phyloP scores from a whole-genome alignment of 1,284 basidiomycete species.

The Ceratobasidium sp. region DNA sequence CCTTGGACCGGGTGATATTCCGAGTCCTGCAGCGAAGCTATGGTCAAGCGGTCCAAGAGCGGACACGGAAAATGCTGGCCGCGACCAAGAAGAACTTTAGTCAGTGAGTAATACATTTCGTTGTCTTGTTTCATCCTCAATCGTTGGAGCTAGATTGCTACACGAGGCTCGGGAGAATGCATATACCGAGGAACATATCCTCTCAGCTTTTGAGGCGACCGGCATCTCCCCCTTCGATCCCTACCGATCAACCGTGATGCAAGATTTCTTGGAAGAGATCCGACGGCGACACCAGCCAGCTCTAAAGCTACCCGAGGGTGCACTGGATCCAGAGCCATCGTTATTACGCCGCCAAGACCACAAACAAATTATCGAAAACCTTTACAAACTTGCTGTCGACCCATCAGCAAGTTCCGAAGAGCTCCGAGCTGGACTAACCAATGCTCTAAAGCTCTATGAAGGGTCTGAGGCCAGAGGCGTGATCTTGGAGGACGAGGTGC shows the following conservation, averaged over 20 bases:
- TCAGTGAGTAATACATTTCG: neutral
- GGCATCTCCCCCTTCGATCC: slow-evolving; percentile 53
- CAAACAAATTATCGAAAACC: neutral
- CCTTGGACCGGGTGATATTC: slow-evolving; percentile 60
- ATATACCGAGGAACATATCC: slow-evolving; percentile 53
- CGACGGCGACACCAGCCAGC: neutral
- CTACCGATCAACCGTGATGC: slow-evolving; percentile 14
- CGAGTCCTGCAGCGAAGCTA: slow-evolving; percentile 51
- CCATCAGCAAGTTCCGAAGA: neutral
- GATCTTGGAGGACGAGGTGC: neutral
- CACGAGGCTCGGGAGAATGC: slow-evolving; percentile 49
- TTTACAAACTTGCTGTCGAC: neutral
- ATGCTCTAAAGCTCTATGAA: neutral
- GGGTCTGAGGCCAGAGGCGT: neutral
- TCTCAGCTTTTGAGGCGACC: slow-evolving; percentile 52
- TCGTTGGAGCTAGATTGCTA: slow-evolving; percentile 51
- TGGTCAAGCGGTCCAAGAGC: slow-evolving; percentile 5
- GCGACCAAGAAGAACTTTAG: slow-evolving; percentile 51
- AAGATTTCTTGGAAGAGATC: slow-evolving; percentile 1
- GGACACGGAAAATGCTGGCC: slow-evolving; percentile 1
- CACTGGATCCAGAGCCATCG: neutral
- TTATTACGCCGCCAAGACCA: neutral
- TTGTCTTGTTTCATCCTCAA: neutral
- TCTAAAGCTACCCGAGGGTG: neutral
- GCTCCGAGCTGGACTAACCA: neutral